Evolutionary conservation across 2,329 filamentous ascomycete genomes (phyloP).

Genomic region (Trichophyton simii): DNA sequence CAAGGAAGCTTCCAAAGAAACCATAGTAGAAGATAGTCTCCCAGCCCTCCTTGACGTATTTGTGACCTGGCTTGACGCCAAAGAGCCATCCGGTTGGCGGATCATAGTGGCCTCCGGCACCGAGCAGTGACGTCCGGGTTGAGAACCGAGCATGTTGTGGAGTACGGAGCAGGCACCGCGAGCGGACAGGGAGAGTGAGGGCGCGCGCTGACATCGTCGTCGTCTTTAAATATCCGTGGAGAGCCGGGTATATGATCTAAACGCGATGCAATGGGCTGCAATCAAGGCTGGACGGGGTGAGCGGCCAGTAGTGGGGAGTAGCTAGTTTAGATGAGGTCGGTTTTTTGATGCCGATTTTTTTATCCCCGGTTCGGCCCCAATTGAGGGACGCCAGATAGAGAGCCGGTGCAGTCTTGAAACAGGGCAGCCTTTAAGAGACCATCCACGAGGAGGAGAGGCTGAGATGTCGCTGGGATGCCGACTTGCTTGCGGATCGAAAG

Average conservation of each 20-base stretch:
- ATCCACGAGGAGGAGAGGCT: neutral
- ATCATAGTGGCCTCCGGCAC: constrained; percentile 58
- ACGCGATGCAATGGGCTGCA: neutral
- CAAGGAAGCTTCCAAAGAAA: constrained; percentile 63
- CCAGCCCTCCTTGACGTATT: constrained; percentile 93
- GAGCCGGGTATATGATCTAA: neutral
- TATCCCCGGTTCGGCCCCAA: neutral
- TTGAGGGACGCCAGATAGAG: neutral
- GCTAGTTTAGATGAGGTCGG: neutral
- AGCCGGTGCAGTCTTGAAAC: neutral
- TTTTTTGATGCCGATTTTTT: neutral
- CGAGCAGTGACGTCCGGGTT: constrained; percentile 27
- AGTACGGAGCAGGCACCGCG: constrained; percentile 27
- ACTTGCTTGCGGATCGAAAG: neutral
- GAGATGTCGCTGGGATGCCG: neutral
- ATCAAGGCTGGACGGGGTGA: neutral
- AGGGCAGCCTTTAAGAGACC: neutral
- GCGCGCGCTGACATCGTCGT: constrained; percentile 28
- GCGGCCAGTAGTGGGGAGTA: neutral
- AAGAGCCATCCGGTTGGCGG: constrained; percentile 85
- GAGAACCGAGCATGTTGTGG: constrained; percentile 23
- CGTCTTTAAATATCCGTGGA: neutral
- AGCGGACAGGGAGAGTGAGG: constrained; percentile 28
- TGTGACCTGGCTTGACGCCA: constrained; percentile 87
- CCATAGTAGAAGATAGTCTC: constrained; percentile 76